A percentile compares a stretch with the other conserved stretches of the same genome.
Evolutionary conservation across 2,329 filamentous ascomycete species (phyloP).

Genomic region (Monosporascus sp.): DNA sequence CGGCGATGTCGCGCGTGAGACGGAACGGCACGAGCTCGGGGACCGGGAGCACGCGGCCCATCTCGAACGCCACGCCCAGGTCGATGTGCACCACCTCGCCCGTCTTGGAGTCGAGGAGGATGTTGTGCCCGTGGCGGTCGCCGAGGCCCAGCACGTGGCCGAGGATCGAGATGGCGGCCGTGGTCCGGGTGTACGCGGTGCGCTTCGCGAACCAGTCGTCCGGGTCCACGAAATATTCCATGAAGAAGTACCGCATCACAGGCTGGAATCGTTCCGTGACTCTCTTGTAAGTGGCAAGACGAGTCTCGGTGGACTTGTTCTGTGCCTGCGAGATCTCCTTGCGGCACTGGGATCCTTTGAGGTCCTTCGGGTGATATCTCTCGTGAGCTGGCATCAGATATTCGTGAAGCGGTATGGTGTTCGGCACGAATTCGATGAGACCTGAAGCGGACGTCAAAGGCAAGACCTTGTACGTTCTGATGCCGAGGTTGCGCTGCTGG

Average conservation of each 20-base stretch:
- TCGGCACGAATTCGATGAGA: conserved; percentile 93
- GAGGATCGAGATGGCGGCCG: conserved; percentile 90
- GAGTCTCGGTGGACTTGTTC: conserved; percentile 60
- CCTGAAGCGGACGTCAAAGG: conserved; percentile 80
- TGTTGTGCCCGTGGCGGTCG: conserved; percentile 95
- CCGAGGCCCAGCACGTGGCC: conserved; percentile 90
- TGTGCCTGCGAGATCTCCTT: conserved; percentile 74
- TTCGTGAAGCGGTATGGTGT: conserved; percentile 88
- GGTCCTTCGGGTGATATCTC: conserved; percentile 77
- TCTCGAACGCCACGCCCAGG: conserved; percentile 93
- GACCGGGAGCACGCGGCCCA: conserved; percentile 88
- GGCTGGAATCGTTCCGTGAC: conserved; percentile 81
- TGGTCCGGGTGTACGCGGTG: conserved; percentile 86
- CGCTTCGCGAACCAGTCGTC: conserved; percentile 93
- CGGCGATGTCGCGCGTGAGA: conserved; percentile 87
- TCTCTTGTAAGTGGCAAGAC: conserved; percentile 70
- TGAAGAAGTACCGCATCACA: conserved; percentile 94
- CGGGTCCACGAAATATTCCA: conserved; percentile 87
- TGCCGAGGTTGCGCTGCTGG: conserved; percentile 79
- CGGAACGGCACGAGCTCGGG: conserved; percentile 96
- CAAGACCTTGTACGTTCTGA: conserved; percentile 95
- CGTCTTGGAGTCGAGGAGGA: conserved; percentile 80
- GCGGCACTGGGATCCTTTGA: conserved; percentile 69
- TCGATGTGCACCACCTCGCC: conserved; percentile 97
- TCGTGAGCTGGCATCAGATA: conserved; percentile 89